Evolutionary conservation across 345 rosid species (phyloP).

Genomic region (Psidium friedrichsthalianum): DNA sequence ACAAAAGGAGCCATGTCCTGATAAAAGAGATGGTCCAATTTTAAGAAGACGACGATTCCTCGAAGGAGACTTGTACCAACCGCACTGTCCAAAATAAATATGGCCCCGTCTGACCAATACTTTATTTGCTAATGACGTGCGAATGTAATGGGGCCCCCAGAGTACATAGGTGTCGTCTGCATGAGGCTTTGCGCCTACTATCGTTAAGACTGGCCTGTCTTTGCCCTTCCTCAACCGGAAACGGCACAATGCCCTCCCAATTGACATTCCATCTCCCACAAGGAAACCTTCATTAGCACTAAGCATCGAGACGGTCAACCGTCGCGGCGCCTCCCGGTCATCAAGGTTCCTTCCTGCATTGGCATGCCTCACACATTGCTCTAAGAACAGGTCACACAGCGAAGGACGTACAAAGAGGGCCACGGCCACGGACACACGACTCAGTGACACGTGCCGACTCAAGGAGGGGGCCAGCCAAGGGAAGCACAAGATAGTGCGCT

Average conservation of each 20-base stretch:
- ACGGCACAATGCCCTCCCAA: no score
- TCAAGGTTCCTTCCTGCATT: not conserved
- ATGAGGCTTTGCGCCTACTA: not conserved
- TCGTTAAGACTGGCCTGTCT: not conserved
- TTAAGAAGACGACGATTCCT: not conserved
- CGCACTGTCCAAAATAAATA: not conserved
- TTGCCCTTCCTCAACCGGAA: no score
- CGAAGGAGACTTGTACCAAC: not conserved
- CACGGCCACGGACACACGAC: not conserved
- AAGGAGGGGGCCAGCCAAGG: no score
- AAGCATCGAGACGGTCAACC: not conserved
- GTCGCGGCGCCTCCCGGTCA: not conserved
- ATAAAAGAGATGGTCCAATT: not conserved
- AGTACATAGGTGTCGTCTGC: not conserved
- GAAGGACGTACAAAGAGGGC: not conserved
- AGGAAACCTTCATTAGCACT: not conserved
- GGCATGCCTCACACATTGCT: not conserved
- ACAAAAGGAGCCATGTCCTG: not conserved
- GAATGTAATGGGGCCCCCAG: no score
- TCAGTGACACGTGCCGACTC: no score
- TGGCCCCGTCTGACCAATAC: not conserved
- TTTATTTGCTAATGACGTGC: not conserved
- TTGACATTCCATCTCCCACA: not conserved
- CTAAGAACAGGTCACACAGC: not conserved
- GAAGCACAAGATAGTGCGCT: no score